Conservation (phyloP, 1,284 basidiomycete species). For the Paramarasmius palmivorus region DNA sequence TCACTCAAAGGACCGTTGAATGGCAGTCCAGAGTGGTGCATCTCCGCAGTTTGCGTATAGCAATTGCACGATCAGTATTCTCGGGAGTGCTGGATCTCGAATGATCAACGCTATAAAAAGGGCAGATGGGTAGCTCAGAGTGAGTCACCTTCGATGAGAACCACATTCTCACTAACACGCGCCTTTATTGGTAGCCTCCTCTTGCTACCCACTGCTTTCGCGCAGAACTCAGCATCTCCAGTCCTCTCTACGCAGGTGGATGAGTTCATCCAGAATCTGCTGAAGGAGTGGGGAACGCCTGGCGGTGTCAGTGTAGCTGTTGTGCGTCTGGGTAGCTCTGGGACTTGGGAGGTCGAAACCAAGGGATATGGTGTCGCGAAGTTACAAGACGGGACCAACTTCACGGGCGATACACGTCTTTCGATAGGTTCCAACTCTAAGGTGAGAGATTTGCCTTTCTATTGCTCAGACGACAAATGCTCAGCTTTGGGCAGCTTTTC, state of each 20-base stretch:
- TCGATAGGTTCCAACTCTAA: constrained; percentile 16
- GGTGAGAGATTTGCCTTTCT: neutral
- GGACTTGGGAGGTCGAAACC: constrained; percentile 21
- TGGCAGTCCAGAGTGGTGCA: too few relatives aligned
- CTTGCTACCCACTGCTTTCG: neutral
- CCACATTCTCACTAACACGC: neutral
- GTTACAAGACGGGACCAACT: constrained; percentile 5
- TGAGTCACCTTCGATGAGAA: neutral
- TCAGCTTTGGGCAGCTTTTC: constrained; percentile 22
- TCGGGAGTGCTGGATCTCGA: too few relatives aligned
- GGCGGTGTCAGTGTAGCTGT: constrained; percentile 21
- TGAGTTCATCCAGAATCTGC: constrained; percentile 19
- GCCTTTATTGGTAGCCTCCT: neutral
- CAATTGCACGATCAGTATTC: too few relatives aligned
- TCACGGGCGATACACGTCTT: constrained; percentile 11
- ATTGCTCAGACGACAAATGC: neutral
- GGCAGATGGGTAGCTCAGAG: too few relatives aligned
- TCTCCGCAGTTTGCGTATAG: too few relatives aligned
- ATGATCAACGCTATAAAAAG: too few relatives aligned
- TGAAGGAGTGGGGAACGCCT: constrained; percentile 19
- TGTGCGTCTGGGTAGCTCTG: constrained; percentile 14
- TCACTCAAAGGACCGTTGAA: too few relatives aligned
- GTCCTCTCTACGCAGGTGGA: constrained; percentile 1
- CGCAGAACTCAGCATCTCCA: neutral
- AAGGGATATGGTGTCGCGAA: constrained; percentile 23